Percentiles rank a stretch among this genome's conserved stretches.
These are phyloP conservation scores for Boletus subparvulus DNA, from an alignment of 768 basidiomycete species.

Conservation along the genomic window DNA sequence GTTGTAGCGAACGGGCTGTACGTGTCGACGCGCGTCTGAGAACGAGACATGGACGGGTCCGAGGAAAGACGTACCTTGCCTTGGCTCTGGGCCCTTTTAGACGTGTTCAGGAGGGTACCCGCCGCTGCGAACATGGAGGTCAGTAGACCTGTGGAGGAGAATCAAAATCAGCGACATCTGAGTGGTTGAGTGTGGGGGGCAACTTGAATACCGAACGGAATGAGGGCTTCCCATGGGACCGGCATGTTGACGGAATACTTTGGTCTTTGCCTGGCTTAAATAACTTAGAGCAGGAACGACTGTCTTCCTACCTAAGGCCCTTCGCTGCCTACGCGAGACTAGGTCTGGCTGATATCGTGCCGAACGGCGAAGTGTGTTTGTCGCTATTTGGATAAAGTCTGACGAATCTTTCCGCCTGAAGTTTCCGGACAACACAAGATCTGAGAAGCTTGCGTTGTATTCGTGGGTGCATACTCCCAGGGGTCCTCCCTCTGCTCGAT, in stretches of 20 bases:
- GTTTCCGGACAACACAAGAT: background rate
- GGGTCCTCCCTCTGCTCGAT: background rate
- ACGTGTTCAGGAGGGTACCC: constrained; percentile 81
- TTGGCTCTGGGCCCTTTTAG: constrained; percentile 79
- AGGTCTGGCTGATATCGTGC: background rate
- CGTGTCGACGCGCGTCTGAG: background rate
- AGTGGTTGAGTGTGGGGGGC: too few relatives aligned
- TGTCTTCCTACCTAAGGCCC: too few relatives aligned
- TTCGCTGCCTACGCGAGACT: too few relatives aligned
- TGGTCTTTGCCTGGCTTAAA: too few relatives aligned
- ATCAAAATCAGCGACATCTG: constrained; percentile 12
- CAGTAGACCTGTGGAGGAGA: constrained; percentile 59
- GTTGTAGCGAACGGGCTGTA: constrained; percentile 78
- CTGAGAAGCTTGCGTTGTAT: too few relatives aligned
- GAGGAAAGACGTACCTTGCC: constrained; percentile 66
- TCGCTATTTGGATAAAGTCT: constrained; percentile 14
- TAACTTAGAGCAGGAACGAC: too few relatives aligned
- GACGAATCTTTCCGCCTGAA: background rate
- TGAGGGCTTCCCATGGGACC: constrained; percentile 95
- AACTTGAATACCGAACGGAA: constrained; percentile 75
- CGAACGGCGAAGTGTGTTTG: constrained; percentile 18
- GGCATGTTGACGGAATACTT: constrained; percentile 61
- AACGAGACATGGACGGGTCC: background rate
- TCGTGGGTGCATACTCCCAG: background rate
- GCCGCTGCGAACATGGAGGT: constrained; percentile 88